phyloP scores from a whole-genome alignment of 805 yeast genomes.

The Candida caryicola region DNA sequence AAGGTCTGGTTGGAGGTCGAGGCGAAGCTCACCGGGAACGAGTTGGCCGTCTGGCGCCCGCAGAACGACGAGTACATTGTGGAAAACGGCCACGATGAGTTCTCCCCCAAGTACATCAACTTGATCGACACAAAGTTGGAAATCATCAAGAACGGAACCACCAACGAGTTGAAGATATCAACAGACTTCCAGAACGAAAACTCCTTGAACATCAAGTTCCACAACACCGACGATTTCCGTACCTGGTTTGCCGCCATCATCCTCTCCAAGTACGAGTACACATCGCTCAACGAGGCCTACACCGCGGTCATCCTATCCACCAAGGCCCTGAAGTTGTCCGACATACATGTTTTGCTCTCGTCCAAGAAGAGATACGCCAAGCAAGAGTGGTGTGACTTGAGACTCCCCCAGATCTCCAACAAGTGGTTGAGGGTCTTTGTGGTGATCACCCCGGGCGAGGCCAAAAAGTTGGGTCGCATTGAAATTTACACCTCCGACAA shows the following conservation, averaged over 20 bases:
- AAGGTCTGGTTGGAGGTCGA: constrained; percentile 33
- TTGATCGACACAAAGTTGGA: constrained; percentile 41
- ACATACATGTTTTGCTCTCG: constrained; percentile 55
- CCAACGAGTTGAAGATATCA: constrained; percentile 22
- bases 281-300: constrained; percentile 56
- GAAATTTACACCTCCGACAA: constrained; percentile 52
- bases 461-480: constrained; percentile 48
- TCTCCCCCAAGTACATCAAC: constrained; percentile 52
- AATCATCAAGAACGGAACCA: constrained; percentile 10
- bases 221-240: constrained; percentile 18
- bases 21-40: constrained; percentile 50
- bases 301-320: constrained; percentile 62
- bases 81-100: constrained; percentile 34
- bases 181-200: constrained; percentile 29
- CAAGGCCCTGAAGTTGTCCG: constrained; percentile 55
- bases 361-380: constrained; percentile 45
- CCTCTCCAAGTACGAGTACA: constrained; percentile 55
- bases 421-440: constrained; percentile 59
- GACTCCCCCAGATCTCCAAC: constrained; percentile 55
- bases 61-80: constrained; percentile 23
- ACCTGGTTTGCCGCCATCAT: constrained; percentile 49
- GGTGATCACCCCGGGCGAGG: constrained; percentile 46
- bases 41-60: constrained; percentile 48
- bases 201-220: constrained; percentile 24
- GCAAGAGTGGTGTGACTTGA: constrained; percentile 61